These are phyloP conservation scores for Cotoneaster glaucophyllus DNA, from an alignment of 306 rosid genomes.

Conservation along the genomic window DNA sequence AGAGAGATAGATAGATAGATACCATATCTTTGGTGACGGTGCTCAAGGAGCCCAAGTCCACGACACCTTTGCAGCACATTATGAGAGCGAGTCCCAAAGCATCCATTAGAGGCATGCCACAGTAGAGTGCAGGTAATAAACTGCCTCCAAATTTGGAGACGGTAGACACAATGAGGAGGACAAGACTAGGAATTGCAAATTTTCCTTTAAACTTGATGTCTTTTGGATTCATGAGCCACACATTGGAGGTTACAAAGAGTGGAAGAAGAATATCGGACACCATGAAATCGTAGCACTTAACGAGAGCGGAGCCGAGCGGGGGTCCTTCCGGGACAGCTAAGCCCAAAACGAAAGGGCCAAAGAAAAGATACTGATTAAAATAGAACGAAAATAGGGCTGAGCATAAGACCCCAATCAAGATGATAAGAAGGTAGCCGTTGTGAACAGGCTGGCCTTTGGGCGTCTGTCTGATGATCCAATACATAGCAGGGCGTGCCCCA, in stretches of 20 bases:
- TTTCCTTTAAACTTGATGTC: background rate
- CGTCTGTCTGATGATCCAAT: slow-evolving; percentile 19
- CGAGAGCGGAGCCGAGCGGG: slow-evolving; percentile 60
- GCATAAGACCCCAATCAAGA: slow-evolving; percentile 17
- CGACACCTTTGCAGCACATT: slow-evolving; percentile 64
- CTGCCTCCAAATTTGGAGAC: slow-evolving; percentile 38
- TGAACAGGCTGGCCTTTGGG: slow-evolving; percentile 21
- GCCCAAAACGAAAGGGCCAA: slow-evolving; percentile 45
- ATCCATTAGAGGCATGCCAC: slow-evolving; percentile 53
- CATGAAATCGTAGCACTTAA: slow-evolving; percentile 51
- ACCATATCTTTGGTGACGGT: background rate
- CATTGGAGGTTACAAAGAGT: slow-evolving; percentile 30
- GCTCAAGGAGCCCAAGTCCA: slow-evolving; percentile 31
- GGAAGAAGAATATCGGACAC: slow-evolving; percentile 36
- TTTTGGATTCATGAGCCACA: slow-evolving; percentile 20
- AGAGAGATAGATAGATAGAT: too few relatives aligned
- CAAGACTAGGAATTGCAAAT: background rate
- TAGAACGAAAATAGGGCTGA: slow-evolving; percentile 18
- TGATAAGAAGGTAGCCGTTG: background rate
- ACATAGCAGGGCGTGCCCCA: slow-evolving; percentile 5
- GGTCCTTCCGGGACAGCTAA: slow-evolving; percentile 60
- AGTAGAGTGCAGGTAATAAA: slow-evolving; percentile 47
- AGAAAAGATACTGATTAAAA: slow-evolving; percentile 23
- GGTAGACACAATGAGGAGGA: slow-evolving; percentile 27
- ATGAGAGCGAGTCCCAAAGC: slow-evolving; percentile 55